A percentile compares a stretch with the other conserved stretches of the same genome.
Conservation (phyloP, 208 protist species). For the Zelonia costaricensis region DNA sequence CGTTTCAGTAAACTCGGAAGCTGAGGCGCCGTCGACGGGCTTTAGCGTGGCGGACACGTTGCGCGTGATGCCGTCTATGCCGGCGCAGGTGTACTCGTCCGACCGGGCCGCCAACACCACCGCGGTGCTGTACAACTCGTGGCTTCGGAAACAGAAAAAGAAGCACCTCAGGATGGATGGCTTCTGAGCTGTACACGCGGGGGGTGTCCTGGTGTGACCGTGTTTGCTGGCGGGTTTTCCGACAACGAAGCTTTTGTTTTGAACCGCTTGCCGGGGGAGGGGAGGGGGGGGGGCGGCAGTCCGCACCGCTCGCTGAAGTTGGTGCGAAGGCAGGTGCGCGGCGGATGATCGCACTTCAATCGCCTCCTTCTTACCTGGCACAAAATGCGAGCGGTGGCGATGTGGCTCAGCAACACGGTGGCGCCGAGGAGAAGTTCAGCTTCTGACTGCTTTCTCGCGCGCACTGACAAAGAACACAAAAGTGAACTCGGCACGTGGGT, state of each 20-base stretch:
- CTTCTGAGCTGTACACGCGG: background rate
- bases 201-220: background rate
- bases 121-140: constrained; percentile 31
- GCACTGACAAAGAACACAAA: too few species aligned
- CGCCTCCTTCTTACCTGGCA: too few species aligned
- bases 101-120: constrained; percentile 29
- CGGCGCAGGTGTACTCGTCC: constrained; percentile 18
- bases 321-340: too few species aligned
- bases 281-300: too few species aligned
- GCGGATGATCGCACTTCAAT: too few species aligned
- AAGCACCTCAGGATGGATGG: constrained; percentile 15
- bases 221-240: too few species aligned
- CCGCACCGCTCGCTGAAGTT: background rate
- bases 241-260: too few species aligned
- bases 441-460: too few species aligned
- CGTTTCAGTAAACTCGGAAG: background rate
- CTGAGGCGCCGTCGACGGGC: background rate
- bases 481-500: too few species aligned
- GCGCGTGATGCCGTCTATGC: constrained; percentile 28
- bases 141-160: constrained; percentile 22
- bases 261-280: background rate
- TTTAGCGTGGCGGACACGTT: constrained; percentile 22
- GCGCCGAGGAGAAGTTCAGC: too few species aligned
- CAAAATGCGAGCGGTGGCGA: too few species aligned
- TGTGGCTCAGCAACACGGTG: too few species aligned